Conservation (phyloP, 148 eudicot species). For the Silene conica region DNA sequence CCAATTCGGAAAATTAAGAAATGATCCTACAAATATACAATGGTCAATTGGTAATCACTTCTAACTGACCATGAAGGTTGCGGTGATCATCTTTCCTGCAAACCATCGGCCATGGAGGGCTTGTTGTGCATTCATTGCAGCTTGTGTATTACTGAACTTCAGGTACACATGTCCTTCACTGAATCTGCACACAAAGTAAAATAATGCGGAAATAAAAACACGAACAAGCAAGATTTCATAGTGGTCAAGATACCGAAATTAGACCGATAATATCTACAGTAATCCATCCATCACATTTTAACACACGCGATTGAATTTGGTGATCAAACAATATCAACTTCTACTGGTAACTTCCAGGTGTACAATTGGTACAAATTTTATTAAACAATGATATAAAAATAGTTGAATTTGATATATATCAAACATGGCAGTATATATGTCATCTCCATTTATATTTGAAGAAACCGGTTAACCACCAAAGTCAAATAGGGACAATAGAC, state of each 20-base stretch:
- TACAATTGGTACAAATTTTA: no score
- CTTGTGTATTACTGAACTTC: conserved; percentile 55
- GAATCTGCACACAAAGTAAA: conserved; percentile 37
- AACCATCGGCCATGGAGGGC: conserved; percentile 91
- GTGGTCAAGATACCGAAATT: neutral
- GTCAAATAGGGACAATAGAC: no score
- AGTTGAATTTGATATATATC: neutral
- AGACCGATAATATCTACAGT: neutral
- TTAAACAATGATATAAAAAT: no score
- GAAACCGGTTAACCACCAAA: neutral
- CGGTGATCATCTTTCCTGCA: conserved; percentile 96
- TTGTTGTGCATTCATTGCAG: conserved; percentile 68
- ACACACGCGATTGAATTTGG: neutral
- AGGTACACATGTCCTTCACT: conserved; percentile 78
- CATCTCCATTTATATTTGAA: neutral
- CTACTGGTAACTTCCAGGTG: neutral
- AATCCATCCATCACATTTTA: neutral
- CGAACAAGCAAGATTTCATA: neutral
- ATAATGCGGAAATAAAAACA: neutral
- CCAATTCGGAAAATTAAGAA: neutral
- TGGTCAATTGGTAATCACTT: neutral
- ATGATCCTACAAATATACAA: neutral
- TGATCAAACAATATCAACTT: neutral
- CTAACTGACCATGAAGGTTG: conserved; percentile 60
- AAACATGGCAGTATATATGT: neutral